These are phyloP conservation scores for Kodamaea kaohsiungensis DNA, from an alignment of 805 yeast genomes.

Conservation along the genomic window DNA sequence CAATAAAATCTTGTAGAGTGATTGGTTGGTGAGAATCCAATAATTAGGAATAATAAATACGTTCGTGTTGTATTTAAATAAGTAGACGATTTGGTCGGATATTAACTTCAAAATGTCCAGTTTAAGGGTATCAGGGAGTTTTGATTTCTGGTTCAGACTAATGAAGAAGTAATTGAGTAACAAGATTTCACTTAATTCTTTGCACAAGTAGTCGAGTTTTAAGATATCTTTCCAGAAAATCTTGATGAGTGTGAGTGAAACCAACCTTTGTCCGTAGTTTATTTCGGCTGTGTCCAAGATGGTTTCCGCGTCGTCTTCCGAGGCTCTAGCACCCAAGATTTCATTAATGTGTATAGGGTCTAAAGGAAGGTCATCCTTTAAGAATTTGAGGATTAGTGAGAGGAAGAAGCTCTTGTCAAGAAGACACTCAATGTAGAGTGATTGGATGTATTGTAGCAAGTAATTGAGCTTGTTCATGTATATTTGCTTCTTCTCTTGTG, in stretches of 20 bases:
- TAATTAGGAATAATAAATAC: conserved; percentile 63
- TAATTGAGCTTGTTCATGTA: conserved; percentile 61
- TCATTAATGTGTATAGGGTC: conserved; percentile 26
- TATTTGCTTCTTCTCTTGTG: conserved; percentile 30
- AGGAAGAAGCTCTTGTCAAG: conserved; percentile 64
- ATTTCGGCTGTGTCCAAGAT: conserved; percentile 19
- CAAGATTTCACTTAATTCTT: conserved; percentile 63
- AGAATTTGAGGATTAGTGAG: conserved; percentile 59
- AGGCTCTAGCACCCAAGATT: conserved; percentile 8
- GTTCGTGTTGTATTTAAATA: conserved; percentile 54
- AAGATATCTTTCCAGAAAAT: conserved; percentile 73
- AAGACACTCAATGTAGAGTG: conserved; percentile 68
- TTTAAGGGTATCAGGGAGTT: conserved; percentile 20
- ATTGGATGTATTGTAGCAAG: conserved; percentile 56
- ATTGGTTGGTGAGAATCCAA: conserved; percentile 57
- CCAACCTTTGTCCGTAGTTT: conserved; percentile 37
- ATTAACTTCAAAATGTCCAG: conserved; percentile 33
- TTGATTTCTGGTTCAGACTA: neutral
- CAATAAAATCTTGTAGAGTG: conserved; percentile 42
- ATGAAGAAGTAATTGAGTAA: conserved; percentile 48
- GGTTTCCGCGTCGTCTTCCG: conserved; percentile 20
- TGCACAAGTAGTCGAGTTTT: conserved; percentile 55
- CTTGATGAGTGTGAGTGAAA: conserved; percentile 50
- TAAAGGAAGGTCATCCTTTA: conserved; percentile 39
- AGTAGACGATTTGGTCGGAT: conserved; percentile 32